Base-by-base conservation (phyloP, 2,329 filamentous ascomycete species). In the Massarina eburnea region DNA sequence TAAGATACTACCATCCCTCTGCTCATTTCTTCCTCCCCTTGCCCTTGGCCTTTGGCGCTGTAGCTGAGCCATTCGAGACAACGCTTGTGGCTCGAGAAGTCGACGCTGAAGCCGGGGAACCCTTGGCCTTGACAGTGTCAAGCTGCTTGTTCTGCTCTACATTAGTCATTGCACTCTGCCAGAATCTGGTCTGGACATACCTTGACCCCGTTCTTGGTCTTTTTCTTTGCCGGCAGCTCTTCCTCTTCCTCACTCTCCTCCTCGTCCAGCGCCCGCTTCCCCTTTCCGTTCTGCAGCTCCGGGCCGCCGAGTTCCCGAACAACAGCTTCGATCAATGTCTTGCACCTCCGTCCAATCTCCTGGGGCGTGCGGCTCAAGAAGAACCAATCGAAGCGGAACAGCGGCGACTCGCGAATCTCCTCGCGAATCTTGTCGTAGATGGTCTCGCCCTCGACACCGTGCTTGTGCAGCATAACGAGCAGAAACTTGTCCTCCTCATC, bases 351-450 rank as follows among this genome's bases (percentile, higher is more conserved):
- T 51, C 90, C 88, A 59, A 99, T 87, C 72, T 99, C 94, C 39
- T 91, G 85, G 0, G 94, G 90, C 3, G 92, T 99, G 36, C 94
- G 84, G 69, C 89, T 95, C 32, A 99, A 80, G 78, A 99, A 96
- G 76, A 99, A 99, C 95, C 95, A 99, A 68, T 99, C 94, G 62
- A 99, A 99, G 30, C 94, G 85, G 80, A 99, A 99, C 3, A 99
- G 77, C 8, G 94, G 91, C 45, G 87, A 92, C 55, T 96, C 91
- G 26, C 91, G 87, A 55, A 99, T 96, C 68, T 97, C 94, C 55
- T 97, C 92, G n/a, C 94, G 86, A 65, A 99, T 96, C 68, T 85
- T 86, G 60, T 99, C 94, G 68, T 94, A 95, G 52, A 99, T 81
- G 26, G 83, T 83, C 61, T 97, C 92, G 1, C 88, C 87, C 66